A percentile compares a stretch with the other conserved stretches of the same genome.
phyloP scores from a whole-genome alignment of 495 filamentous ascomycete species.

The Penicillium angulare region DNA sequence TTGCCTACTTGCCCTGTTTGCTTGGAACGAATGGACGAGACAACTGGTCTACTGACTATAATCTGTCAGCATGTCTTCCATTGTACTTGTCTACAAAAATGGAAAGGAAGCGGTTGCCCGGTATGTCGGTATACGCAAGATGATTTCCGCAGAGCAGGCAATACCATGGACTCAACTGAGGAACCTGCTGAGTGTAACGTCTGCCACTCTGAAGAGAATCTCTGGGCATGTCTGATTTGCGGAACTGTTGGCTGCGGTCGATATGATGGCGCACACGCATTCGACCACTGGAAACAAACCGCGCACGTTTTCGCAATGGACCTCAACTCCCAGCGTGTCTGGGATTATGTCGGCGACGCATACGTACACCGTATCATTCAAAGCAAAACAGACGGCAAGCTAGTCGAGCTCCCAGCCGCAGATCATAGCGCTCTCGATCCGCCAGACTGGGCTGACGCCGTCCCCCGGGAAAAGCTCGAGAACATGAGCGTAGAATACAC shows the following conservation, averaged over 20 bases:
- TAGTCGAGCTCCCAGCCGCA: conserved; percentile 73
- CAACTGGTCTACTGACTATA: conserved; percentile 89
- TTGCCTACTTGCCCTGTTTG: conserved; percentile 96
- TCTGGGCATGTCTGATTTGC: conserved; percentile 95
- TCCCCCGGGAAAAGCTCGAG: conserved; percentile 88
- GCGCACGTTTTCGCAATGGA: conserved; percentile 91
- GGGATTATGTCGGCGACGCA: conserved; percentile 93
- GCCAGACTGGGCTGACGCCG: conserved; percentile 60
- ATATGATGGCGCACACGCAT: conserved; percentile 92
- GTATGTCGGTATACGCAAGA: conserved; percentile 87
- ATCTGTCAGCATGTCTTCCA: conserved; percentile 98
- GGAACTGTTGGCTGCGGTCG: conserved; percentile 90
- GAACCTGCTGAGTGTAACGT: conserved; percentile 61
- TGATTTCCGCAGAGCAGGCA: conserved; percentile 37
- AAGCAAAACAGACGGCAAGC: conserved; percentile 82
- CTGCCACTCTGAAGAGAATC: conserved; percentile 73
- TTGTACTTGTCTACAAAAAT: conserved; percentile 94
- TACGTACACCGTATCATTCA: conserved; percentile 96
- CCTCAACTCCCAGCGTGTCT: conserved; percentile 87
- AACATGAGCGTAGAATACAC: conserved; percentile 92
- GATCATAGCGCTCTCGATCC: conserved; percentile 44
- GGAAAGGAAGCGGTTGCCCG: conserved; percentile 90
- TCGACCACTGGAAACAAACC: conserved; percentile 87
- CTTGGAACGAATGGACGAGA: conserved; percentile 97
- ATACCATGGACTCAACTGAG: conserved; percentile 29